Percentiles rank a stretch among this genome's conserved stretches.
These are phyloP conservation scores for Dictyostelium brefeldianum DNA, from an alignment of 78 protist genomes.

Conservation along the genomic window DNA sequence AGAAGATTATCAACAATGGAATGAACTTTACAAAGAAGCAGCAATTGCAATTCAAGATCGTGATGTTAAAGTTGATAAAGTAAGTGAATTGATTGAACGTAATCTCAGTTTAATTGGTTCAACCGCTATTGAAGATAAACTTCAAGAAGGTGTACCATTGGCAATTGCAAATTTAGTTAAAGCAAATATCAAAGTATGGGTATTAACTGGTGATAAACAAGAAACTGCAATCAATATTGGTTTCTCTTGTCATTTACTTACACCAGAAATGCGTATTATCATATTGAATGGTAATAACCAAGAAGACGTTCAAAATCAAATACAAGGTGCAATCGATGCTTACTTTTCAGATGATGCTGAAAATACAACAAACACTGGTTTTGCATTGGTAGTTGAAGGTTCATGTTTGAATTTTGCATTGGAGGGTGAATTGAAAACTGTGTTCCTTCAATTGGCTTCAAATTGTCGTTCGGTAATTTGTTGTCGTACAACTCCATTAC, in stretches of 20 bases:
- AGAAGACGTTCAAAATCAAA: slow-evolving; percentile 50
- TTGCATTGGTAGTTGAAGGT: slow-evolving; percentile 84
- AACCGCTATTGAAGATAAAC: slow-evolving; percentile 96
- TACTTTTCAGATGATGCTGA: slow-evolving; percentile 57
- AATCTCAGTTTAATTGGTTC: slow-evolving; percentile 89
- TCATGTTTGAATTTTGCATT: slow-evolving; percentile 62
- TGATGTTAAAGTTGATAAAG: slow-evolving; percentile 62
- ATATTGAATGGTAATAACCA: slow-evolving; percentile 70
- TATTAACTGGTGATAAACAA: slow-evolving; percentile 96
- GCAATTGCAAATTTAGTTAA: slow-evolving; percentile 78
- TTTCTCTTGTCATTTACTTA: slow-evolving; percentile 89
- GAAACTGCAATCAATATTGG: slow-evolving; percentile 98
- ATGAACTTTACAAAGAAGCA: slow-evolving; percentile 75
- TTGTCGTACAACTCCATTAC: slow-evolving; percentile 91
- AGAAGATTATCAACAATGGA: slow-evolving; percentile 72
- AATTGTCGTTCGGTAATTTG: slow-evolving; percentile 88
- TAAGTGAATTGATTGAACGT: slow-evolving; percentile 85
- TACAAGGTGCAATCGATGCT: slow-evolving; percentile 64
- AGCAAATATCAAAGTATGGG: slow-evolving; percentile 91
- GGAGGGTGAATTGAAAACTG: slow-evolving; percentile 40
- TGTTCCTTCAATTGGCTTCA: slow-evolving; percentile 73
- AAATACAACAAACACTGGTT: slow-evolving; percentile 39
- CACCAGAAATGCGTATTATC: slow-evolving; percentile 57
- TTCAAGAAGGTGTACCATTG: slow-evolving; percentile 94
- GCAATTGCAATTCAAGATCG: slow-evolving; percentile 42